Conservation (phyloP, 2,329 filamentous ascomycete genomes). For the Parastagonospora avenae region DNA sequence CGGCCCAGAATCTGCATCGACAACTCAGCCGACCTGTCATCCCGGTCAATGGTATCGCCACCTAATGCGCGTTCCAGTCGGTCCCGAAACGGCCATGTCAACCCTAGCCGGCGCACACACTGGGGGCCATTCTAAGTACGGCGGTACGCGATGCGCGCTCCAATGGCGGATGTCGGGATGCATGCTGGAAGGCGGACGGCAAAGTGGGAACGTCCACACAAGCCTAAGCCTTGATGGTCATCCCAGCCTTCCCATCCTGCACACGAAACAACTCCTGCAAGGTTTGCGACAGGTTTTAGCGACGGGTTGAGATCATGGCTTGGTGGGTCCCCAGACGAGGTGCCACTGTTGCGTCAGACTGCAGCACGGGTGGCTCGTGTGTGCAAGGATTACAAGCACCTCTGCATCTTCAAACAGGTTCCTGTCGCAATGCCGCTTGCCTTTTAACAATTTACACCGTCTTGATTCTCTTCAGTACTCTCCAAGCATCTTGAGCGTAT, state of each 20-base stretch:
- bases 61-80: not conserved
- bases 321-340: slow-evolving; percentile 30
- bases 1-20: not conserved
- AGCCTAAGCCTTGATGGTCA: slow-evolving; percentile 2
- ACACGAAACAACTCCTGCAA: slow-evolving; percentile 21
- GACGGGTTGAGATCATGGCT: slow-evolving; percentile 18
- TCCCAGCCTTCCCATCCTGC: not conserved
- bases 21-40: slow-evolving; percentile 1
- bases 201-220: slow-evolving; percentile 1
- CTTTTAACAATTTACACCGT: slow-evolving; percentile 40
- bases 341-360: slow-evolving; percentile 46
- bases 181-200: slow-evolving; percentile 1
- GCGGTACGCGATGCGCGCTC: not conserved
- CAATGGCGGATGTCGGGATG: slow-evolving; percentile 5
- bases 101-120: slow-evolving; percentile 10
- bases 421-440: slow-evolving; percentile 30
- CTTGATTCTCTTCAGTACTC: slow-evolving; percentile 19
- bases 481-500: slow-evolving; percentile 19
- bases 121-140: not conserved
- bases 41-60: not conserved
- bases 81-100: slow-evolving; percentile 10
- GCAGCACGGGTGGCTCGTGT: slow-evolving; percentile 44
- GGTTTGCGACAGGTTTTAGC: slow-evolving; percentile 42
- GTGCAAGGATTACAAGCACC: slow-evolving; percentile 38
- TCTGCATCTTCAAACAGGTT: slow-evolving; percentile 45